Evolutionary conservation across 2,329 filamentous ascomycete genomes (phyloP), one percentile per base, ranked within the genome.

Genomic region (Stagonosporopsis chrysanthemi): DNA sequence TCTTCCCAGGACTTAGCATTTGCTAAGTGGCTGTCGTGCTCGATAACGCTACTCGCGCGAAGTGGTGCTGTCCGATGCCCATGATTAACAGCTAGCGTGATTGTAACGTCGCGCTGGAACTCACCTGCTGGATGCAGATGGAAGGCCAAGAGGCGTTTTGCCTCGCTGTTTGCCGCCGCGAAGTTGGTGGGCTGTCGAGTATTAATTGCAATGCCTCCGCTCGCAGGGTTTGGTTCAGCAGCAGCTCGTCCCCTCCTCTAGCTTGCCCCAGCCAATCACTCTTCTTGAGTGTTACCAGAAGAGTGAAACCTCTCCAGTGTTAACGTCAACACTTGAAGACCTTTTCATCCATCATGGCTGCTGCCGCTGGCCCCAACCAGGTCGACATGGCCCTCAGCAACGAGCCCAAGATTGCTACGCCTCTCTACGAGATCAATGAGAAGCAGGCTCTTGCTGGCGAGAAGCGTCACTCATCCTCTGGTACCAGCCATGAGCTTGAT

Each of bases 311-410:
- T 53, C 14, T 47, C 56, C n/a, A 48, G 55, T 55, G 40, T 49
- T 29, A 51, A 48, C 48, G n/a, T 60, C 51, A 62, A 33, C 28
- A 45, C 59, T 63, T 61, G 50, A 44, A 64, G 38, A 46, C 40
- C 58, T 50, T 44, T 56, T 33, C 14, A 33, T 40, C 36, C 61
- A 72, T 38, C 49, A 76, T 76, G 73, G 58, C 72, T 60, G 66
- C 64, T 43, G 64, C 67, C 29, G 64, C 70, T 38, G 72, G 63
- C 28, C 71, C 70, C 48, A 75, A 76, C 52, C 53, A 60, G 56
- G 62, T 67, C 22, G 74, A 77, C 52, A 63, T 76, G 58, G 74
- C 74, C 58, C 65, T 74, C 63, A 70, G 67, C 62, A 63, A 75
- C 49, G 71, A 75, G 66, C 74, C 74, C 49, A 70, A 69, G 58